Conservation (phyloP, 2,329 filamentous ascomycete genomes). For the Seiridium unicorne region DNA sequence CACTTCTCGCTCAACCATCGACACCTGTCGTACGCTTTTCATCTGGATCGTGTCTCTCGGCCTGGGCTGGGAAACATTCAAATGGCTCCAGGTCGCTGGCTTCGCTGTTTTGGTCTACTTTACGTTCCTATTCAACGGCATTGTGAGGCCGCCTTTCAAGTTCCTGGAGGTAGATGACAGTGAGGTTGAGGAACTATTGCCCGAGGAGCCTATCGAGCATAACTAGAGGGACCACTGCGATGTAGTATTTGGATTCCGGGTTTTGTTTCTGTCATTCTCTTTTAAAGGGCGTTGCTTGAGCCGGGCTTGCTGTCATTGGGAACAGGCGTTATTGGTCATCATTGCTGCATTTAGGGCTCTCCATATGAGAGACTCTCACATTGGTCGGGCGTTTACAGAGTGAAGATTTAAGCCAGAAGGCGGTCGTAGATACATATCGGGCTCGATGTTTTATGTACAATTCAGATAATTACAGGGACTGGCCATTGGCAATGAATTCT, state of each 20-base stretch:
- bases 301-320: background rate
- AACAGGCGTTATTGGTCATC: background rate
- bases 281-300: background rate
- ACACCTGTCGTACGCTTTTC: slow-evolving; percentile 95
- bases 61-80: slow-evolving; percentile 95
- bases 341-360: background rate
- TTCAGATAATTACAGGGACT: too few relatives aligned
- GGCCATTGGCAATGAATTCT: too few relatives aligned
- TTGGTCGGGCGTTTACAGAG: background rate
- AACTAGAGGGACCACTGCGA: slow-evolving; percentile 13
- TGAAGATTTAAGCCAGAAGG: too few relatives aligned
- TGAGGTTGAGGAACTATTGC: slow-evolving; percentile 65
- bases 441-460: too few relatives aligned
- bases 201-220: slow-evolving; percentile 84
- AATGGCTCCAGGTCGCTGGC: slow-evolving; percentile 89
- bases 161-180: slow-evolving; percentile 53
- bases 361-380: background rate
- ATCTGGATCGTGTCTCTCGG: slow-evolving; percentile 96
- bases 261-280: too few relatives aligned
- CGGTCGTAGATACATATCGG: too few relatives aligned
- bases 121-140: slow-evolving; percentile 93
- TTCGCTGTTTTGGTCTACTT: slow-evolving; percentile 92
- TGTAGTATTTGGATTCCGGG: too few relatives aligned
- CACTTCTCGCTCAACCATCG: slow-evolving; percentile 91
- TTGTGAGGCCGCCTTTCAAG: slow-evolving; percentile 79